Evolutionary conservation across 1,284 basidiomycete species (phyloP).

Genomic region (Phlebopus sp.): DNA sequence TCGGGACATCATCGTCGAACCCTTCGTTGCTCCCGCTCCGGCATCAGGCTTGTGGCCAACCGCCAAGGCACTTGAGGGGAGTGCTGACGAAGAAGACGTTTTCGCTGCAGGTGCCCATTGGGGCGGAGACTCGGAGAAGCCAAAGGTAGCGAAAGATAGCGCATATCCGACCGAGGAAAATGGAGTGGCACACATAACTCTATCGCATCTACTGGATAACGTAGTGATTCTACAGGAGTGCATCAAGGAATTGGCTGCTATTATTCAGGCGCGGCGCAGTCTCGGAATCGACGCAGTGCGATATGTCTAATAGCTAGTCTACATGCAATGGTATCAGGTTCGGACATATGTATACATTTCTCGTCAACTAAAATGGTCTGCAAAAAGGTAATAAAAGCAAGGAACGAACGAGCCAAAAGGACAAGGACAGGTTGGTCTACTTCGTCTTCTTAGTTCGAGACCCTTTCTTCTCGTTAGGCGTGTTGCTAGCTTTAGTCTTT

Average conservation of each 20-base stretch:
- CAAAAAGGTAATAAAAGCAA: conserved; percentile 1
- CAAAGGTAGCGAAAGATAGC: conserved; percentile 29
- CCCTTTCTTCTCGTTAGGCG: conserved; percentile 31
- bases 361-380: not conserved
- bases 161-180: conserved; percentile 25
- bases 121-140: conserved; percentile 40
- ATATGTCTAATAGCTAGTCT: conserved; percentile 51
- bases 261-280: conserved; percentile 82
- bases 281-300: conserved; percentile 84
- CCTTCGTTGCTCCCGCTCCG: conserved; percentile 61
- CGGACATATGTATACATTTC: conserved; percentile 8
- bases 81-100: conserved; percentile 62
- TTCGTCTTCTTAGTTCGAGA: conserved; percentile 34
- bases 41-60: conserved; percentile 62
- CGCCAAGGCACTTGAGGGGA: conserved; percentile 49
- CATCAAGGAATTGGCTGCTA: conserved; percentile 89
- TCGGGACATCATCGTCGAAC: conserved; percentile 68
- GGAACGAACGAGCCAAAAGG: not conserved
- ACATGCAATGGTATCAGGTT: not conserved
- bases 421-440: conserved; percentile 16
- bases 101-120: conserved; percentile 55
- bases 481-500: conserved; percentile 31
- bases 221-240: conserved; percentile 94
- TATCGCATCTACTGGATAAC: conserved; percentile 89
- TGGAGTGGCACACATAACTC: conserved; percentile 50